Evolutionary conservation across 306 rosid species (phyloP).

Genomic region (Vigna reflexopilosa): DNA sequence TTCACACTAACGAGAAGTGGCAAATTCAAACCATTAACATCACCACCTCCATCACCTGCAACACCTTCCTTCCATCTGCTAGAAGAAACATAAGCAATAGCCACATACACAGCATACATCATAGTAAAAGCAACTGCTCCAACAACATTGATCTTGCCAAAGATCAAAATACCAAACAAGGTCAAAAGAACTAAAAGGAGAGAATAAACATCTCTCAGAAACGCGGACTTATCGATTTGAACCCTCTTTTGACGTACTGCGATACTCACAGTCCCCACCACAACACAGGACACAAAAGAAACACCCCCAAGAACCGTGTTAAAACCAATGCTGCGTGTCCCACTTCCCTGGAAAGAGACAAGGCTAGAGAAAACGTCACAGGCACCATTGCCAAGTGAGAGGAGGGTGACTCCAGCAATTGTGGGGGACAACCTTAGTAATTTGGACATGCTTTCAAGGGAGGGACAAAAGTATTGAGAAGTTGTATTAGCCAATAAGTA

Average conservation of each 20-base stretch:
- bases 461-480: constrained; percentile 54
- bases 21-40: constrained; percentile 34
- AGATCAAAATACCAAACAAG: constrained; percentile 42
- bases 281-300: constrained; percentile 53
- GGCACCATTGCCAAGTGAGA: constrained; percentile 45
- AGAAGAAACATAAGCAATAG: constrained; percentile 47
- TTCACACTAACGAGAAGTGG: constrained; percentile 49
- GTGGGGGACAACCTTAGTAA: constrained; percentile 52
- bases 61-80: constrained; percentile 14
- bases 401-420: constrained; percentile 57
- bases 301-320: constrained; percentile 54
- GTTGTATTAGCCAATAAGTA: constrained; percentile 54
- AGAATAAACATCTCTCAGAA: constrained; percentile 50
- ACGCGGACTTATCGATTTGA: constrained; percentile 46
- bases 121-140: constrained; percentile 55
- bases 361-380: constrained; percentile 53
- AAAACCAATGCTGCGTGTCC: constrained; percentile 46
- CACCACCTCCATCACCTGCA: constrained; percentile 25
- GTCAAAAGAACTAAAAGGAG: constrained; percentile 46
- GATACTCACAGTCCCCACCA: constrained; percentile 53
- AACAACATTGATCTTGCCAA: constrained; percentile 47
- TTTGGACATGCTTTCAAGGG: constrained; percentile 52
- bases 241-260: constrained; percentile 28
- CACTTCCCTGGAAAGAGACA: constrained; percentile 47
- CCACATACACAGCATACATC: constrained; percentile 47